phyloP scores from a whole-genome alignment of 805 yeast genomes.

The Wickerhamomyces silvicola region DNA sequence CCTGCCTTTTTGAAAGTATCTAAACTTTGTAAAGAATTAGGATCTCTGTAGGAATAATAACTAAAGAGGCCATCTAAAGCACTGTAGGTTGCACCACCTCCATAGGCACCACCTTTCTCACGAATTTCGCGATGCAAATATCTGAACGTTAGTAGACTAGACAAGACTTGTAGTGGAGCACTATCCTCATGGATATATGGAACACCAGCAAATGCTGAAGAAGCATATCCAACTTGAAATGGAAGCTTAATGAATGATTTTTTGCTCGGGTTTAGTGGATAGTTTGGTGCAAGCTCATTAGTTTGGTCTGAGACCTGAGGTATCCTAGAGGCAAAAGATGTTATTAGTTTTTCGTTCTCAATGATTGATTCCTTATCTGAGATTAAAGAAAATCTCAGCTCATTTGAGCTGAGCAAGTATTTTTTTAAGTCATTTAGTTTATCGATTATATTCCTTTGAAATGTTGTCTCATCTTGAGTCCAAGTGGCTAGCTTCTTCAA shows the following conservation, averaged over 20 bases:
- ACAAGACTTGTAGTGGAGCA: constrained; percentile 75
- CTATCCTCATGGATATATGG: constrained; percentile 67
- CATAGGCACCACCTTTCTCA: constrained; percentile 97
- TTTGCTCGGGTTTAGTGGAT: constrained; percentile 12
- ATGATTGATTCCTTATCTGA: constrained; percentile 41
- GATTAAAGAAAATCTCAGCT: constrained; percentile 49
- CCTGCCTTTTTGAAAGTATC: constrained; percentile 50
- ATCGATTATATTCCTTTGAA: constrained; percentile 57
- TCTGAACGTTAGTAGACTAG: constrained; percentile 76
- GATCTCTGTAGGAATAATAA: constrained; percentile 91
- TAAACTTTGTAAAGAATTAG: constrained; percentile 70
- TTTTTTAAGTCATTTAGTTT: constrained; percentile 47
- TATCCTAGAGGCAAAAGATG: constrained; percentile 22
- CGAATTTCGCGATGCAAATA: constrained; percentile 84
- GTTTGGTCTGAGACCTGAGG: too few relatives aligned
- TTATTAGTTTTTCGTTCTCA: constrained; percentile 24
- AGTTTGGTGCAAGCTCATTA: constrained; percentile 8
- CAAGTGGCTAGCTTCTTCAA: constrained; percentile 51
- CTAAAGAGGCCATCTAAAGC: constrained; percentile 75
- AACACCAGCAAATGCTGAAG: constrained; percentile 61
- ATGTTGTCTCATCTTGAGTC: constrained; percentile 40
- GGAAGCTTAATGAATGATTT: constrained; percentile 64
- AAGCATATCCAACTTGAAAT: constrained; percentile 81
- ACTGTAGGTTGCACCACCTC: constrained; percentile 86
- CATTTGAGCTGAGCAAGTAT: constrained; percentile 34